Evolutionary conservation across 352 stramenopile species (phyloP), one percentile per base, ranked within the genome.

Genomic region (Plasmopara halstedii): DNA sequence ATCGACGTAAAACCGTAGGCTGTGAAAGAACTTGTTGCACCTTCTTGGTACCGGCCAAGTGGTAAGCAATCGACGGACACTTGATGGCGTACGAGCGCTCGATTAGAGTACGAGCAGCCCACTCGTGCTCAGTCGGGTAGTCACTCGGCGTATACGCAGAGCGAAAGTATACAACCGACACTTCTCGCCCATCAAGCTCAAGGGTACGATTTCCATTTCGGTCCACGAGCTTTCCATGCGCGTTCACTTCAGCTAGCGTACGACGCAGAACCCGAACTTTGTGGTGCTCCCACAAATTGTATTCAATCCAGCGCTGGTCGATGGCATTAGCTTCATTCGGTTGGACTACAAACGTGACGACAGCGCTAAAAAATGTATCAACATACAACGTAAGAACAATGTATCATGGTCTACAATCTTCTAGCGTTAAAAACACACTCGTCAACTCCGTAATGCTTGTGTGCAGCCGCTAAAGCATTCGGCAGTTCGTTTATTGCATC

Each of bases 41-140:
- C 62, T 99, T 99, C 71, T 99, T 99, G 15, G 93, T 97, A 39
- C 96, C 96, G 4, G 92, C 88, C 38, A 99, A 73, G 53, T 99
- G 96, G 62, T 98, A 98, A 31, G 88, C 81, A 33, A 99, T 86
- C 32, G 78, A 92, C 22, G 96, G 96, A 39, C 94, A 99, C 68
- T 99, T 98, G 58, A 97, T 95, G 10, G 94, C 91, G 34, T 67
- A 77, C 41, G 89, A 96, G 6, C 70, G 61, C 70, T 98, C 95
- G 18, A 98, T 75, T 8, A 80, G 53, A 44, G 72, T 75, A 13
- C 95, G 81, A 3, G 72, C 93, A 15, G 80, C 46, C 95, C 95
- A 98, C 58, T 98, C 91, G 6, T 70, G 48, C 38, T 86, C 75
- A 20, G 69, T 88, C 1, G 90, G 82, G 65, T 98, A 99, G 63